Conservation (phyloP, 441 rosid species). For the Oxalis stricta region DNA sequence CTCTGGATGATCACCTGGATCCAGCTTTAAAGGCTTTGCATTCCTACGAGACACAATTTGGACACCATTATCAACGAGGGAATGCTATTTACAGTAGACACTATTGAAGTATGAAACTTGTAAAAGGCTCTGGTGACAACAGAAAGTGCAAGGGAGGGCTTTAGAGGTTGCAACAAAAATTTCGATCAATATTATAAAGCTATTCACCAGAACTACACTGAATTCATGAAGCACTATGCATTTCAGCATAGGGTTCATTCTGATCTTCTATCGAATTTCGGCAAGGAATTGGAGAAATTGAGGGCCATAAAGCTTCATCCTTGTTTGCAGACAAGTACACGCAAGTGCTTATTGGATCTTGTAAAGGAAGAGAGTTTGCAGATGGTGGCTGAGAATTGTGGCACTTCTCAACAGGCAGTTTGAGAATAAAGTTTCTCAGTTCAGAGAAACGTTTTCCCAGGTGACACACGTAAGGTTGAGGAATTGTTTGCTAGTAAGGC, state of each 20-base stretch:
- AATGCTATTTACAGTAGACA: constrained; percentile 40
- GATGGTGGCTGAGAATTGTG: constrained; percentile 57
- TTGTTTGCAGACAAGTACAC: constrained; percentile 37
- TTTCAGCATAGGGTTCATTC: constrained; percentile 63
- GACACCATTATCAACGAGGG: constrained; percentile 62
- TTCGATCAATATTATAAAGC: constrained; percentile 71
- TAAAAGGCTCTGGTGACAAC: constrained; percentile 62
- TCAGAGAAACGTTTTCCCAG: constrained; percentile 69
- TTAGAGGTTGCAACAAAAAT: constrained; percentile 71
- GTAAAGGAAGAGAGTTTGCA: constrained; percentile 77
- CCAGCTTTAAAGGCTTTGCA: constrained; percentile 95
- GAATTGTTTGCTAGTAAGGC: constrained; percentile 55
- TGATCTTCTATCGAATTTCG: constrained; percentile 59
- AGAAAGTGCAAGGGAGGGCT: constrained; percentile 84
- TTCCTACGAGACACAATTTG: constrained; percentile 74
- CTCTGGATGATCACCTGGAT: constrained; percentile 73
- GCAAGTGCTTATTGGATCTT: constrained; percentile 66
- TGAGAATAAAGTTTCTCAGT: constrained; percentile 78
- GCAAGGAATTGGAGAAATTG: constrained; percentile 69
- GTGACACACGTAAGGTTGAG: constrained; percentile 61
- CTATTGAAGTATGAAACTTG: constrained; percentile 39
- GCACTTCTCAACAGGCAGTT: constrained; percentile 73
- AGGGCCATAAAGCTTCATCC: constrained; percentile 76
- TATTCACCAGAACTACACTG: constrained; percentile 60
- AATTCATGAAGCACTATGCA: constrained; percentile 78